Evolutionary conservation across 1,284 basidiomycete species (phyloP).

Genomic region (Cronartium quercuum): DNA sequence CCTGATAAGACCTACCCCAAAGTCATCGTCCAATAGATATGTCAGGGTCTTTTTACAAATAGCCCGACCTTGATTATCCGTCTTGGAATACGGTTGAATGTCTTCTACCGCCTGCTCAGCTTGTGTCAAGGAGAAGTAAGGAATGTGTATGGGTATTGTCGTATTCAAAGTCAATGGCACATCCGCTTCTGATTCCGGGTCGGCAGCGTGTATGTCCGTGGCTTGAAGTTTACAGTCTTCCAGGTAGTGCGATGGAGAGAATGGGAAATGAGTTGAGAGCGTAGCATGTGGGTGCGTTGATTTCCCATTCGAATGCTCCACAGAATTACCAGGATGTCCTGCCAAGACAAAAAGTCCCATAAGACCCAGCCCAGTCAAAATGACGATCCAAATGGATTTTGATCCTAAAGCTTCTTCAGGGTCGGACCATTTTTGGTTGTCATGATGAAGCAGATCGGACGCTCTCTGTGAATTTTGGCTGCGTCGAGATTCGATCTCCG

Average conservation of each 20-base stretch:
- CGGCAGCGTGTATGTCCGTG: background rate
- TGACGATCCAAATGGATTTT: background rate
- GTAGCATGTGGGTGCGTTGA: background rate
- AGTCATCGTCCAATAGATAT: conserved; percentile 37
- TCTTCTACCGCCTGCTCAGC: background rate
- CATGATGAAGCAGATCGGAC: background rate
- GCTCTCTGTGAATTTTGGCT: background rate
- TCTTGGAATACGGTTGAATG: conserved; percentile 16
- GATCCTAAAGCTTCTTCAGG: background rate
- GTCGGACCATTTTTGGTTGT: conserved; percentile 13
- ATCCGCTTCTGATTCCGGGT: background rate
- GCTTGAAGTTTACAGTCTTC: conserved; percentile 5
- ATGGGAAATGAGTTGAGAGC: conserved; percentile 14
- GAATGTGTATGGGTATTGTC: background rate
- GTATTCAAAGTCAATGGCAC: background rate
- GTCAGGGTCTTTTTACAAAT: conserved; percentile 31
- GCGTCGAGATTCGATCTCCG: background rate
- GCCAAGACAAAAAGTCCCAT: conserved; percentile 17
- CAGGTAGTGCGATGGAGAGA: conserved; percentile 29
- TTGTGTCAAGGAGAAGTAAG: conserved; percentile 12
- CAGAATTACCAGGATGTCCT: background rate
- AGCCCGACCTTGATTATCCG: conserved; percentile 1
- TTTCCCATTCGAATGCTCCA: background rate
- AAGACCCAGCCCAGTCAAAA: background rate
- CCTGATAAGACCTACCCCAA: conserved; percentile 15